Conservation (phyloP, 345 rosid genomes). For the Carallia brachiata region DNA sequence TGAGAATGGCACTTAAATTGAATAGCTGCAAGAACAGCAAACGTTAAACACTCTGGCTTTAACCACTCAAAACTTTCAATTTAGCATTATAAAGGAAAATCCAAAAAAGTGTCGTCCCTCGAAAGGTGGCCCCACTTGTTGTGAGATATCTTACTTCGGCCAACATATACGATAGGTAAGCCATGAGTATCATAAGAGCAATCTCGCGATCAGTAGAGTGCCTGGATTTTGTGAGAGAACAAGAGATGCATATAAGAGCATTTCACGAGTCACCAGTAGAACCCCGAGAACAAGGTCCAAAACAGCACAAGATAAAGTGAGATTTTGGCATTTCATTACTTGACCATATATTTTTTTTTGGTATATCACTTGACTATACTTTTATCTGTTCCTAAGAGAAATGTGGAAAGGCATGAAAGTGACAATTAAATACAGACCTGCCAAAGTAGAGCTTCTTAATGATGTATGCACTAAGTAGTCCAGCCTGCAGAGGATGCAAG, state of each 20-base stretch:
- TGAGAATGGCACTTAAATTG: conserved; percentile 81
- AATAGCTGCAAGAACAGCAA: conserved; percentile 56
- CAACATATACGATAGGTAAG: conserved; percentile 87
- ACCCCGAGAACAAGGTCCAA: too few species aligned
- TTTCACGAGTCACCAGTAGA: background rate
- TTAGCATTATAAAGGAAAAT: conserved; percentile 1
- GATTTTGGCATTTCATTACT: too few species aligned
- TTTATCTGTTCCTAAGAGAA: background rate
- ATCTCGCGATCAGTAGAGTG: conserved; percentile 94
- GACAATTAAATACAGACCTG: conserved; percentile 46
- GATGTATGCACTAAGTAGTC: conserved; percentile 81
- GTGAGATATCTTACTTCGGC: conserved; percentile 63
- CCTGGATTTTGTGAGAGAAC: conserved; percentile 37
- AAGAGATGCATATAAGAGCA: background rate
- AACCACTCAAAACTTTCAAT: background rate
- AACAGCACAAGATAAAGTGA: too few species aligned
- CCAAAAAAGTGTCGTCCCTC: background rate
- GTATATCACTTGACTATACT: background rate
- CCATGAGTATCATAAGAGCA: conserved; percentile 95
- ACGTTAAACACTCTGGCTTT: conserved; percentile 7
- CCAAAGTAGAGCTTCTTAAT: conserved; percentile 88
- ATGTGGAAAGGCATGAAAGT: background rate
- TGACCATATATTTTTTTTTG: too few species aligned
- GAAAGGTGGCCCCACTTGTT: conserved; percentile 15
- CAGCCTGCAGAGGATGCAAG: conserved; percentile 54